phyloP scores from a whole-genome alignment of 495 filamentous ascomycete genomes.

The Cercophora sp. region DNA sequence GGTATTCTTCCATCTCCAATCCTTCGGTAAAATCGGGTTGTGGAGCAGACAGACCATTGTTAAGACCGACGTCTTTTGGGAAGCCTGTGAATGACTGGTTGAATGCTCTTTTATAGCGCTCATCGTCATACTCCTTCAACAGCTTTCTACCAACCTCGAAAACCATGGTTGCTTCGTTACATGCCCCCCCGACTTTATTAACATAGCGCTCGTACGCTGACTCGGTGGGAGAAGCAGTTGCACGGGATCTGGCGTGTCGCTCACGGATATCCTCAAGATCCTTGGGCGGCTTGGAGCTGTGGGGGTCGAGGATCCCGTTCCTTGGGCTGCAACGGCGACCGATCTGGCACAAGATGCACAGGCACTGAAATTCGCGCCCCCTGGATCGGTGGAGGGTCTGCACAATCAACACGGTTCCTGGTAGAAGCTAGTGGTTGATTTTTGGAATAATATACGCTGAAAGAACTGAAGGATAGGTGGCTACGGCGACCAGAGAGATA shows the following conservation, averaged over 20 bases:
- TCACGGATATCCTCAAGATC: conserved; percentile 23
- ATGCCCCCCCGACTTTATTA: conserved; percentile 13
- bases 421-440: too few relatives aligned
- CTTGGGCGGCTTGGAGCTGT: conserved; percentile 19
- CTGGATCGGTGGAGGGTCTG: too few relatives aligned
- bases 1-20: conserved; percentile 16
- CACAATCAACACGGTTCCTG: too few relatives aligned
- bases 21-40: conserved; percentile 28
- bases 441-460: too few relatives aligned
- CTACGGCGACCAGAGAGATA: too few relatives aligned
- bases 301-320: conserved; percentile 23
- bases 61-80: conserved; percentile 22
- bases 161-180: conserved; percentile 24
- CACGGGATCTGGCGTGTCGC: conserved; percentile 17
- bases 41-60: conserved; percentile 24
- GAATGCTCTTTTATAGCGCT: conserved; percentile 12
- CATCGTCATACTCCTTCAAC: conserved; percentile 20
- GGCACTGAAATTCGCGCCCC: too few relatives aligned
- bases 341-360: too few relatives aligned
- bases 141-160: conserved; percentile 2
- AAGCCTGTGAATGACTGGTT: conserved; percentile 23
- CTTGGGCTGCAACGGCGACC: too few relatives aligned
- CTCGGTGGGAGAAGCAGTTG: conserved; percentile 23
- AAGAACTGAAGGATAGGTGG: too few relatives aligned
- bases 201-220: conserved; percentile 18